Percentiles rank a stretch among this genome's conserved stretches.
phyloP scores from a whole-genome alignment of 2,329 filamentous ascomycete species.

The Sporothrix pallida region DNA sequence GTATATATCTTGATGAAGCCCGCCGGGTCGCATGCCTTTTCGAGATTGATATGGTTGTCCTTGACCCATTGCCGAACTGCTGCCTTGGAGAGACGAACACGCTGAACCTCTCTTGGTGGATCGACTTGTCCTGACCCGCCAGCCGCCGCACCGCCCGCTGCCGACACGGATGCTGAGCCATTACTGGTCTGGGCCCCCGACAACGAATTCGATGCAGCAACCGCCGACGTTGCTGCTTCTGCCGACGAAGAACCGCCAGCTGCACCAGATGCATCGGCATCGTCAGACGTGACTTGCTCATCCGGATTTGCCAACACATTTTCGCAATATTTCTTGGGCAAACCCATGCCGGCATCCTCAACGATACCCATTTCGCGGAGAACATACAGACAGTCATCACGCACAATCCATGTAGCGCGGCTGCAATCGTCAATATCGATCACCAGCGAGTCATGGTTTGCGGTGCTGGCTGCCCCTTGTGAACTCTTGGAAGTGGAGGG shows the following conservation, averaged over 20 bases:
- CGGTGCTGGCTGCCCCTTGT: not conserved
- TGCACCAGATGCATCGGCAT: not conserved
- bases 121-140: slow-evolving; percentile 32
- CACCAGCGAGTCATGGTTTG: slow-evolving; percentile 51
- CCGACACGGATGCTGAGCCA: not conserved
- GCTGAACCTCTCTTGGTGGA: slow-evolving; percentile 47
- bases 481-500: not conserved
- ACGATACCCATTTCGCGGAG: slow-evolving; percentile 80
- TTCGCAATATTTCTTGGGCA: slow-evolving; percentile 40
- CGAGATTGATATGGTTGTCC: slow-evolving; percentile 65
- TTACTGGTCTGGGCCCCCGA: not conserved
- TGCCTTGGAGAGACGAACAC: slow-evolving; percentile 60
- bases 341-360: slow-evolving; percentile 60
- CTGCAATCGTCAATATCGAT: slow-evolving; percentile 74
- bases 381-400: slow-evolving; percentile 80
- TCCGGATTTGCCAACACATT: slow-evolving; percentile 26
- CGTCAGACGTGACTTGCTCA: not conserved
- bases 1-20: slow-evolving; percentile 76
- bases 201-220: not conserved
- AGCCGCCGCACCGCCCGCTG: not conserved
- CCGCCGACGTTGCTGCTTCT: slow-evolving; percentile 32
- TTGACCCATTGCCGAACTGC: slow-evolving; percentile 70
- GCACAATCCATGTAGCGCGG: slow-evolving; percentile 78
- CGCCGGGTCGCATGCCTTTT: slow-evolving; percentile 71
- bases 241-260: not conserved